Conservation (phyloP, 768 basidiomycete species). For the Tylopilus cervinicoccineus region DNA sequence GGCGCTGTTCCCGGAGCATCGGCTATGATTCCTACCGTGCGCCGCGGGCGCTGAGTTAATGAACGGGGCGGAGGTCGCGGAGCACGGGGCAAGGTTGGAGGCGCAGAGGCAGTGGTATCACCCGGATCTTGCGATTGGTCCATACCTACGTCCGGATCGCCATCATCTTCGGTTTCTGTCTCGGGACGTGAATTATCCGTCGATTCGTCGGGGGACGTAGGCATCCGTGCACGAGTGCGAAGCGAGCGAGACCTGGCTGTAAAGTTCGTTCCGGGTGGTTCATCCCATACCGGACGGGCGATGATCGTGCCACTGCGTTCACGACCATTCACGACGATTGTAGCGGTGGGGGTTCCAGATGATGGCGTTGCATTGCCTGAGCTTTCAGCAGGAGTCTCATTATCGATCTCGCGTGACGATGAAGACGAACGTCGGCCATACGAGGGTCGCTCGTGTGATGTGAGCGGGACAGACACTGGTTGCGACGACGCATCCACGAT, state of each 20-base stretch:
- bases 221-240: conserved; percentile 29
- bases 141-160: conserved; percentile 51
- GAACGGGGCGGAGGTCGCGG: conserved; percentile 27
- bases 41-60: conserved; percentile 34
- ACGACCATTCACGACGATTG: conserved; percentile 54
- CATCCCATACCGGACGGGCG: conserved; percentile 61
- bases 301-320: conserved; percentile 77
- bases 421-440: conserved; percentile 21
- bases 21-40: conserved; percentile 47
- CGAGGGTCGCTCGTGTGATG: conserved; percentile 16
- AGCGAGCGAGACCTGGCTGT: conserved; percentile 29
- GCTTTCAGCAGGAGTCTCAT: conserved; percentile 59
- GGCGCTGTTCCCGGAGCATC: conserved; percentile 33
- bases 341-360: conserved; percentile 55
- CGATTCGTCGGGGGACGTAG: conserved; percentile 40
- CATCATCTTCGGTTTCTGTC: conserved; percentile 79
- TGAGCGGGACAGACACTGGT: conserved; percentile 15
- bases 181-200: conserved; percentile 57
- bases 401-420: conserved; percentile 44
- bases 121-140: conserved; percentile 37
- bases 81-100: conserved; percentile 30
- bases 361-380: conserved; percentile 60
- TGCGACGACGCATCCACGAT: conserved; percentile 19
- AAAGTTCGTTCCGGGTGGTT: conserved; percentile 18
- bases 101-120: conserved; percentile 25